Conservation (phyloP, 2,329 filamentous ascomycete species). For the Canariomyces notabilis region DNA sequence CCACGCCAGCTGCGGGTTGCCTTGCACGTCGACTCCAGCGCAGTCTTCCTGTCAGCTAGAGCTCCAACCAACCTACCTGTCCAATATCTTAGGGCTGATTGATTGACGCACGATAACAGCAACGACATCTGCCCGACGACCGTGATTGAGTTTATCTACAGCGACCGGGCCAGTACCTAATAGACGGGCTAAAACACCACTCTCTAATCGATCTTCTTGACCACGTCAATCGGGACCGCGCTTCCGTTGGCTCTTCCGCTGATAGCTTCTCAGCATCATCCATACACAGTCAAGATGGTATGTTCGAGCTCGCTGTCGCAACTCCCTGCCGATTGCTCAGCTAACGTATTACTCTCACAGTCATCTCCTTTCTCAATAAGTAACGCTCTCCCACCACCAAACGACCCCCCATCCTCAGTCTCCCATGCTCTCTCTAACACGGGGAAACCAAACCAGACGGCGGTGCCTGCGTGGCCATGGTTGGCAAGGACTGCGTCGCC, state of each 20-base stretch:
- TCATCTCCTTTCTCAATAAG: constrained; percentile 94
- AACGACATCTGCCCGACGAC: constrained; percentile 5
- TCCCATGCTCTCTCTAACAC: constrained; percentile 7
- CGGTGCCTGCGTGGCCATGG: constrained; percentile 96
- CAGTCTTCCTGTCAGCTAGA: constrained; percentile 21
- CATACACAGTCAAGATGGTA: constrained; percentile 29
- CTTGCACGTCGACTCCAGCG: constrained; percentile 22
- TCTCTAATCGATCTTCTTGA: background rate
- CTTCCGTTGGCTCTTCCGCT: background rate
- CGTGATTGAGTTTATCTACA: background rate
- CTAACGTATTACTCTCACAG: constrained; percentile 44
- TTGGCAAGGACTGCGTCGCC: constrained; percentile 98
- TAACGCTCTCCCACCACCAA: constrained; percentile 41
- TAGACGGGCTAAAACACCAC: background rate
- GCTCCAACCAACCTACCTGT: constrained; percentile 19
- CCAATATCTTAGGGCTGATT: constrained; percentile 20
- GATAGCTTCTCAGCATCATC: constrained; percentile 5
- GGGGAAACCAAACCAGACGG: constrained; percentile 53
- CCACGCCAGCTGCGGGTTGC: constrained; percentile 34
- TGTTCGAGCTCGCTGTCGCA: constrained; percentile 18
- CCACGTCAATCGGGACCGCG: background rate
- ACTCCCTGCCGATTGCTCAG: constrained; percentile 15
- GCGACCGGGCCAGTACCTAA: background rate
- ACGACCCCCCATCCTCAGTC: constrained; percentile 29
- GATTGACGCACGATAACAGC: constrained; percentile 3